Evolutionary conservation across 2,329 filamentous ascomycete species (phyloP).

Genomic region (Exophiala spinifera): DNA sequence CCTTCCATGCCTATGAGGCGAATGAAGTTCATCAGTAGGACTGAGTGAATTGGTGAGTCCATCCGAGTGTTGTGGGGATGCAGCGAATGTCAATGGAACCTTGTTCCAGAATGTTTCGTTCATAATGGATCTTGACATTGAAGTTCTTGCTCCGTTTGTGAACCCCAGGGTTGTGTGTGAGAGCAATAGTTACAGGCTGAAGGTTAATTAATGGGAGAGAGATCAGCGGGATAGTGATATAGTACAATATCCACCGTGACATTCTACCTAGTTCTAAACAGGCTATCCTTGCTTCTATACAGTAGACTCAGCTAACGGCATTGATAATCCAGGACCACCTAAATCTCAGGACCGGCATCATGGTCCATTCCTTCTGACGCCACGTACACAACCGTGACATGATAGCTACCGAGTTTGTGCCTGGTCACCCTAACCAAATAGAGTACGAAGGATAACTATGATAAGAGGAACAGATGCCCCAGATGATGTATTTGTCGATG

Average conservation of each 20-base stretch:
- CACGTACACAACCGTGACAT: not conserved
- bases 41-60: not conserved
- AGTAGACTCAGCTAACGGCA: not conserved
- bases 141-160: too few relatives aligned
- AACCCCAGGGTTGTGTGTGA: too few relatives aligned
- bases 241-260: too few relatives aligned
- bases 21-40: too few relatives aligned
- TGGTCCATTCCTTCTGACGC: not conserved
- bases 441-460: constrained; percentile 5
- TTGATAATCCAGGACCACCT: not conserved
- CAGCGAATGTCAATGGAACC: not conserved
- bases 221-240: too few relatives aligned
- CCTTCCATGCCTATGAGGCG: too few relatives aligned
- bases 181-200: too few relatives aligned
- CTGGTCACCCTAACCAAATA: not conserved
- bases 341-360: not conserved
- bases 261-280: not conserved
- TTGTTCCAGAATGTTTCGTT: not conserved
- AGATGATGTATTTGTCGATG: constrained; percentile 1
- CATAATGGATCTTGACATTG: too few relatives aligned
- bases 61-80: not conserved
- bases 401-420: not conserved
- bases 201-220: too few relatives aligned
- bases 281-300: not conserved
- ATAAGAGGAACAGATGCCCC: constrained; percentile 1